Evolutionary conservation across 2,329 filamentous ascomycete species (phyloP), one percentile per base, ranked within the genome.

Genomic region (Mycogone perniciosa): DNA sequence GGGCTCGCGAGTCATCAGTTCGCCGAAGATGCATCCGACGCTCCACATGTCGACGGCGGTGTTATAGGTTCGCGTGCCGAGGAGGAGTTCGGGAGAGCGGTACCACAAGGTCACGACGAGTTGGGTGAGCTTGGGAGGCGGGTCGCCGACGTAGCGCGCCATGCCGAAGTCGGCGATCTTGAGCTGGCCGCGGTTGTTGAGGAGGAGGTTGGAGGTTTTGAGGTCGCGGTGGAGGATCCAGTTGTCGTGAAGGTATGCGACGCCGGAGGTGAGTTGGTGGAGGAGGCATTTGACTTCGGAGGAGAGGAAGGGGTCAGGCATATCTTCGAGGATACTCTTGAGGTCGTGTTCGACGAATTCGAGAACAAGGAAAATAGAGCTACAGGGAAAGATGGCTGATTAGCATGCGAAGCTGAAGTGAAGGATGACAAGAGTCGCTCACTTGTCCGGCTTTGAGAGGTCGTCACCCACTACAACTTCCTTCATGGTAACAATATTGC

Each of bases 81-180:
- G 82, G 2, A 99, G 79, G 8, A 97, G 79, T 69, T 97, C 93
- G 0, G 93, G 93, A 1, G 88, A 80, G 51, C 93, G 88, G 68
- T 99, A 99, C 93, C 93, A 99, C 6, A 99, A 79, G 6, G 93
- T 99, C 13, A 97, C 92, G 55, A 99, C 93, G 43, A 97, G 81
- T 64, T 92, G 87, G 2, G 93, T 97, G 54, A 97, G 78, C 56
- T 87, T 86, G 1, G 84, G 79, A 1, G 84, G 76, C 4, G 92
- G 90, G 59, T 89, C 83, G 46, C 87, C 87, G 50, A 88, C 87
- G 71, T 93, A 93, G 30, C 93, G 82, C 4, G 93, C 92, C 89
- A 99, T 96, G 67, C 93, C 93, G 65, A 99, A 99, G 70, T 99
- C 93, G 54, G 93, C 93, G 57, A 99, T 85, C 70, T 96, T 96